phyloP scores from a whole-genome alignment of 177 flowering plant species.

The Tripterygium wilfordii region DNA sequence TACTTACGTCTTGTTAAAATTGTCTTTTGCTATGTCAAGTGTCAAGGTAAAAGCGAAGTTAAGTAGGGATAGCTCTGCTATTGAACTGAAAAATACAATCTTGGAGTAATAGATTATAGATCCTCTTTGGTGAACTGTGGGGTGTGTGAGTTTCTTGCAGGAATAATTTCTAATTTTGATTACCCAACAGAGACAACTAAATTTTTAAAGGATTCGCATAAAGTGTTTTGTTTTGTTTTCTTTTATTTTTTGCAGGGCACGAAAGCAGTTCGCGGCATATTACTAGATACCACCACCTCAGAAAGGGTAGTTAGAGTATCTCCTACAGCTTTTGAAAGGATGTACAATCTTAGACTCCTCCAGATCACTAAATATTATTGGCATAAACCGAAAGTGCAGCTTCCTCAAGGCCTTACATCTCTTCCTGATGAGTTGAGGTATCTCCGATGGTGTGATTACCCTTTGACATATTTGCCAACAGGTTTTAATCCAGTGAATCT shows the following conservation, averaged over 20 bases:
- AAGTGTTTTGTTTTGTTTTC: neutral
- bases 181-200: neutral
- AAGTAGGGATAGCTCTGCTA: too few relatives aligned
- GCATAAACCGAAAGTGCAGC: neutral
- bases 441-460: neutral
- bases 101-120: too few relatives aligned
- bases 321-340: neutral
- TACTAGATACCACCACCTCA: neutral
- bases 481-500: neutral
- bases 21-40: too few relatives aligned
- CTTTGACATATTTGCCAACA: neutral
- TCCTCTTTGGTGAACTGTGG: too few relatives aligned
- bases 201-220: neutral
- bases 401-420: neutral
- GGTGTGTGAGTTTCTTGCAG: too few relatives aligned
- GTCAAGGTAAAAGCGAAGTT: too few relatives aligned
- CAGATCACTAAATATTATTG: neutral
- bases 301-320: neutral
- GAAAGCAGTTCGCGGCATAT: neutral
- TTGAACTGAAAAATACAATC: too few relatives aligned
- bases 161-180: too few relatives aligned
- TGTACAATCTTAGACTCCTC: neutral
- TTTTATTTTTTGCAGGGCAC: neutral
- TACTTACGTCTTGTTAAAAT: too few relatives aligned
- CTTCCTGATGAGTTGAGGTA: neutral